Base-by-base conservation (phyloP, 305 asterid species). In the Euphrasia arctica region DNA sequence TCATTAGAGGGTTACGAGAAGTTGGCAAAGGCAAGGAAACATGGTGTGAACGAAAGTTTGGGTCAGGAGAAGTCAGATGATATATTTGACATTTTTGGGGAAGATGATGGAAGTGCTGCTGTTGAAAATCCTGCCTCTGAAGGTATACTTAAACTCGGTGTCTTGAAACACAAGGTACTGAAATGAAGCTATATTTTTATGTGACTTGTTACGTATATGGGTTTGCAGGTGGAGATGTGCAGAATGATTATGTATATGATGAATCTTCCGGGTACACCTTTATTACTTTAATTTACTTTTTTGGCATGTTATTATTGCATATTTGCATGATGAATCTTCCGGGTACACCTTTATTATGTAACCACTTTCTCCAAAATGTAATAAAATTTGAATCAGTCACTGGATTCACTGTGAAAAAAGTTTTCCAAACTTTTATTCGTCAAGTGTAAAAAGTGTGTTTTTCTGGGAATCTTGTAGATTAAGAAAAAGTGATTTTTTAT, bases 1-100 rank as follows among this genome's bases (percentile, higher is more conserved):
- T 74, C 36, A 62, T 68, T 83, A 90, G 99, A 86, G 86, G 99
- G 96, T 47, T 93, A 80, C 45, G 99, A 90, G 80, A 90, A 71
- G 69, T 54, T 93, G 58, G 83, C 76, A 51, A 84, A 67, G 58
- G 79, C 86, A 54, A 85, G 92, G 82, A 76, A 58, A 58, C 76
- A 63, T 9, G 88, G 78, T 64, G 39, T 68, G 63, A 59, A 81
- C 11, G 72, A 65, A 57, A 71, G 72, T 74, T 34, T 42, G 14
- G 70, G 62, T 68, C 77, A 13, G 66, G 85, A 74, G 52, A 76
- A 65, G 49, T 62, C 86, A 59, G 87, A 77, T 64, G 95, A 79
- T 50, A 72, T 72, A 18, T 82, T 80, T 73, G 99, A 90, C 75
- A 94, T 94, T 78, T 94, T 94, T 70, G 96, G 85, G 13, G 99